Evolutionary conservation across 345 rosid species (phyloP).

Genomic region (Lepidium africanum): DNA sequence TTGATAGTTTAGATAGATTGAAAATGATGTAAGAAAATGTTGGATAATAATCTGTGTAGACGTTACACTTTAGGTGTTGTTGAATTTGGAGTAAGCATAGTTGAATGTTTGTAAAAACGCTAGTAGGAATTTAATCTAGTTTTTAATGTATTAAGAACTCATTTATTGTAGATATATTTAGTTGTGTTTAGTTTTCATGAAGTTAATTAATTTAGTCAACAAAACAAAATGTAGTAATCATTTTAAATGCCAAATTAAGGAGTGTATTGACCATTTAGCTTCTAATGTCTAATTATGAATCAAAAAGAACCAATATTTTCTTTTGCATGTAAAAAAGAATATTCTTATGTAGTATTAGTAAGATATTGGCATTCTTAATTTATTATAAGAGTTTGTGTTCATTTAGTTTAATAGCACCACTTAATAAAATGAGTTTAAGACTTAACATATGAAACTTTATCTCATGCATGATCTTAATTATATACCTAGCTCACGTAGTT

Average conservation of each 20-base stretch:
- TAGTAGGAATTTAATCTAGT: background rate
- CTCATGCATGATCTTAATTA: background rate
- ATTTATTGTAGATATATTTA: background rate
- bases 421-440: background rate
- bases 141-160: background rate
- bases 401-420: background rate
- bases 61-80: constrained; percentile 25
- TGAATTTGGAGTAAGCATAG: constrained; percentile 28
- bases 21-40: constrained; percentile 6
- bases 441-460: background rate
- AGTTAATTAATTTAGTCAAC: constrained; percentile 20
- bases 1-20: background rate
- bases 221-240: background rate
- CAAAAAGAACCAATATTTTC: background rate
- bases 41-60: background rate
- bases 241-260: background rate
- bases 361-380: background rate
- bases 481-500: constrained; percentile 4
- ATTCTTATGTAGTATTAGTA: background rate
- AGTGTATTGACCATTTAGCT: constrained; percentile 11
- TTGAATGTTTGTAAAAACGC: constrained; percentile 28
- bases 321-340: background rate
- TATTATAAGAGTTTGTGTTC: background rate
- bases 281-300: background rate
- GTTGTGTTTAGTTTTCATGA: background rate